Evolutionary conservation across 176 grass and related monocot genomes (phyloP).

Genomic region (Oryza punctata): DNA sequence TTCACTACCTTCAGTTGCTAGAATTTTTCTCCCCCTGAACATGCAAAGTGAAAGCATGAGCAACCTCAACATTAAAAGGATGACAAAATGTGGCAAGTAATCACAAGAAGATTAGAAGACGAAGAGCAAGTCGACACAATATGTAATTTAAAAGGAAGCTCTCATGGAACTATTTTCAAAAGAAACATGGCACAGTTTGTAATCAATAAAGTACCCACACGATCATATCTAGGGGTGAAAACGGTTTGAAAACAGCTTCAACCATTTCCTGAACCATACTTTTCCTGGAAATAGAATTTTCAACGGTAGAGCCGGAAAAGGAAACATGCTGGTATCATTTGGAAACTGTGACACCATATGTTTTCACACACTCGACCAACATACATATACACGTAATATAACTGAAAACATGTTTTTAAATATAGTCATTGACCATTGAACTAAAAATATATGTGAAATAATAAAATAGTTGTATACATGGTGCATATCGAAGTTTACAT

Average conservation of each 20-base stretch:
- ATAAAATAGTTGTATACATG: too few relatives aligned
- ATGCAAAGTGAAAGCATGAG: neutral
- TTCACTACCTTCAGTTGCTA: neutral
- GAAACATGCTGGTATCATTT: too few relatives aligned
- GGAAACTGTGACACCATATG: too few relatives aligned
- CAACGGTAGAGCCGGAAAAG: too few relatives aligned
- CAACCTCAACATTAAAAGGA: neutral
- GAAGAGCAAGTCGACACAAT: neutral
- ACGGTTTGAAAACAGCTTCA: neutral
- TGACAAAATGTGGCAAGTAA: neutral
- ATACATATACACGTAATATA: too few relatives aligned
- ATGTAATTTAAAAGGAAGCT: neutral
- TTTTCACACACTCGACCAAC: too few relatives aligned
- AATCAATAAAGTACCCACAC: neutral
- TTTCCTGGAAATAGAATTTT: too few relatives aligned
- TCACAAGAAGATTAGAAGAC: neutral
- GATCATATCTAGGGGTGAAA: neutral
- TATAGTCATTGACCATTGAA: too few relatives aligned
- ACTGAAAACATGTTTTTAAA: too few relatives aligned
- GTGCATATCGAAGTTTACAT: too few relatives aligned
- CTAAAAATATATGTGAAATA: too few relatives aligned
- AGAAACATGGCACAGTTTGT: neutral
- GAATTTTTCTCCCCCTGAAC: conserved; percentile 16
- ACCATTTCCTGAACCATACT: too few relatives aligned
- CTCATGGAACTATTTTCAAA: neutral